A percentile compares a stretch with the other conserved stretches of the same genome.
Conservation (phyloP, 1,284 basidiomycete species). For the Fomitopsis schrenkii region DNA sequence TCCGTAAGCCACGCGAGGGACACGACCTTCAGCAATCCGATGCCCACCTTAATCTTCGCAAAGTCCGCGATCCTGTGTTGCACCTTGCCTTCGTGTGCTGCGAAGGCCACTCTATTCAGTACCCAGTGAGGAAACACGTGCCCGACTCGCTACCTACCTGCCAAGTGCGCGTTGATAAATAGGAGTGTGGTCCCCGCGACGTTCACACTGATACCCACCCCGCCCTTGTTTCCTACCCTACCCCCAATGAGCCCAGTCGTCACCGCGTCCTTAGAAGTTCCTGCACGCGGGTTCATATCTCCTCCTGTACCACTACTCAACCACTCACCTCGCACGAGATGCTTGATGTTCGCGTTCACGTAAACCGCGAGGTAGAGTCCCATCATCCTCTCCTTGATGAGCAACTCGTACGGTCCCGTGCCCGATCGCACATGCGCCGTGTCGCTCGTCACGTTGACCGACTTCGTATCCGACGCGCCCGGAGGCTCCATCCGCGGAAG, state of each 20-base stretch:
- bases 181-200: constrained; percentile 71
- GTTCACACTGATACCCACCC: constrained; percentile 79
- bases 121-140: background rate
- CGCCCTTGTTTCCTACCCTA: constrained; percentile 83
- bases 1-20: background rate
- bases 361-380: constrained; percentile 79
- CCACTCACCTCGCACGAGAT: constrained; percentile 52
- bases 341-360: constrained; percentile 61
- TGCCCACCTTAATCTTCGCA: constrained; percentile 66
- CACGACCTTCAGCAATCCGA: background rate
- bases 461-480: background rate
- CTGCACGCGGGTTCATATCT: constrained; percentile 27
- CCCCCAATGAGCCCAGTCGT: constrained; percentile 86
- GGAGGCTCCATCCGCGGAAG: constrained; percentile 7
- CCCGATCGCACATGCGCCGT: constrained; percentile 16
- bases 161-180: constrained; percentile 87
- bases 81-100: constrained; percentile 74
- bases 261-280: constrained; percentile 68
- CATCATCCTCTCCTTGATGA: constrained; percentile 86
- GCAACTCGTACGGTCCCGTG: constrained; percentile 71
- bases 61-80: constrained; percentile 68
- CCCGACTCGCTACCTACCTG: constrained; percentile 43
- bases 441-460: constrained; percentile 28
- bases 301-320: background rate
- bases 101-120: background rate